Evolutionary conservation across 306 rosid species (phyloP).

Genomic region (Sechiopsis laciniata): DNA sequence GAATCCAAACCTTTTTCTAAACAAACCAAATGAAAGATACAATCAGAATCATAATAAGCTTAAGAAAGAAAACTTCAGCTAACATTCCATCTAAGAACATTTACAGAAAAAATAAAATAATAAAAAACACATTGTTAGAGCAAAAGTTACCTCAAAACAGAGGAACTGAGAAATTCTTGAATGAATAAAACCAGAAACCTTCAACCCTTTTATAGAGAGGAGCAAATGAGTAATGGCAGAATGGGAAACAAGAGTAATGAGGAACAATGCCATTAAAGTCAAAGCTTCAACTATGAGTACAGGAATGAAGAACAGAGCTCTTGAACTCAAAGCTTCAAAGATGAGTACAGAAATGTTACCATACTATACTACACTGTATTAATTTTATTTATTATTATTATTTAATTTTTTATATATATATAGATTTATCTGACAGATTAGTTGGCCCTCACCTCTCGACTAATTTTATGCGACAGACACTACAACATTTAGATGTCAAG

Average conservation of each 20-base stretch:
- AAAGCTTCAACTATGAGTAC: background rate
- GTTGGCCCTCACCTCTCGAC: too few species aligned
- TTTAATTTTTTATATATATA: too few species aligned
- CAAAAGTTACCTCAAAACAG: background rate
- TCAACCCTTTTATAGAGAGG: background rate
- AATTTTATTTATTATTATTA: too few species aligned
- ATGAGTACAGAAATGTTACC: too few species aligned
- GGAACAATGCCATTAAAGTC: background rate
- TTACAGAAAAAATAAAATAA: too few species aligned
- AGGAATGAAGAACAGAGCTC: too few species aligned
- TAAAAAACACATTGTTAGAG: conserved; percentile 2
- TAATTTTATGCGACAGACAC: too few species aligned
- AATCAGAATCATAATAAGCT: background rate
- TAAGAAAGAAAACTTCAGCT: background rate
- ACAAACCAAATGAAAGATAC: background rate
- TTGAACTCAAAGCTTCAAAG: too few species aligned
- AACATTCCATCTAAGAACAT: background rate
- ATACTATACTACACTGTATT: too few species aligned
- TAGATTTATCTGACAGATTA: too few species aligned
- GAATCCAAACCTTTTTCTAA: background rate
- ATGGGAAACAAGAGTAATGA: background rate
- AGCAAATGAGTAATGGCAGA: background rate
- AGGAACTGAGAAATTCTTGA: background rate
- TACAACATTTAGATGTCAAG: too few species aligned
- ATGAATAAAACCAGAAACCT: background rate